A percentile compares a stretch with the other conserved stretches of the same genome.
These are phyloP conservation scores for Rutstroemia sp. DNA, from an alignment of 2,329 filamentous ascomycete genomes.

Conservation along the genomic window DNA sequence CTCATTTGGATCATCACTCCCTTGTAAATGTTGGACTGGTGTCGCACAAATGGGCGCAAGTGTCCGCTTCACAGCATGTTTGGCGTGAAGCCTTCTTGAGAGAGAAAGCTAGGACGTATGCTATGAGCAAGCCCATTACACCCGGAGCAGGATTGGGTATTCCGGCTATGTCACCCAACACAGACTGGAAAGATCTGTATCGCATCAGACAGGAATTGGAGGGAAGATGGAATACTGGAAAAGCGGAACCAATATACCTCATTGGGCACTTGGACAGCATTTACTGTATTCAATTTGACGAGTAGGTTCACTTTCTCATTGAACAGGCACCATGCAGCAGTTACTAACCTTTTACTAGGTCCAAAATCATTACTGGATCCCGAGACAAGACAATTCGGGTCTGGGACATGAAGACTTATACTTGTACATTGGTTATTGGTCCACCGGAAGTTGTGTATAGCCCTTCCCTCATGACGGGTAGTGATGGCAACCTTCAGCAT, in stretches of 20 bases:
- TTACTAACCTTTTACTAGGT: slow-evolving; percentile 43
- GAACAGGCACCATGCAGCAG: not conserved
- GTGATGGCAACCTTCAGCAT: slow-evolving; percentile 44
- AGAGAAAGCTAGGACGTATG: slow-evolving; percentile 53
- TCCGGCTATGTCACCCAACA: slow-evolving; percentile 47
- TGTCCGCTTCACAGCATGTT: slow-evolving; percentile 47
- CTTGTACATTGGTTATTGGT: slow-evolving; percentile 81
- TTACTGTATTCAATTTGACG: slow-evolving; percentile 96
- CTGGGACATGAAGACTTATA: slow-evolving; percentile 87
- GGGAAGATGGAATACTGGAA: slow-evolving; percentile 70
- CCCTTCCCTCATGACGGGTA: slow-evolving; percentile 43
- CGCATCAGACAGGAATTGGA: slow-evolving; percentile 69
- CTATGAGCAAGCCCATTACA: slow-evolving; percentile 44
- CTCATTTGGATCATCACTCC: slow-evolving; percentile 46
- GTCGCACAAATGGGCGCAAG: slow-evolving; percentile 41
- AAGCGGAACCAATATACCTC: slow-evolving; percentile 77
- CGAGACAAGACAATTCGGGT: slow-evolving; percentile 92
- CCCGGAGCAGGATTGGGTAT: slow-evolving; percentile 52
- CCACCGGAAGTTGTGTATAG: slow-evolving; percentile 58
- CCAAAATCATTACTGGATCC: slow-evolving; percentile 95
- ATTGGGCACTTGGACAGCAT: slow-evolving; percentile 94
- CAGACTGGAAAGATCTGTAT: slow-evolving; percentile 84
- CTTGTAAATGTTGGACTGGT: slow-evolving; percentile 44
- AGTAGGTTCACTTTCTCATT: slow-evolving; percentile 48
- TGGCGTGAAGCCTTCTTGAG: slow-evolving; percentile 58